Conservation (phyloP, 2,329 filamentous ascomycete genomes). For the Zymoseptoria brevis region DNA sequence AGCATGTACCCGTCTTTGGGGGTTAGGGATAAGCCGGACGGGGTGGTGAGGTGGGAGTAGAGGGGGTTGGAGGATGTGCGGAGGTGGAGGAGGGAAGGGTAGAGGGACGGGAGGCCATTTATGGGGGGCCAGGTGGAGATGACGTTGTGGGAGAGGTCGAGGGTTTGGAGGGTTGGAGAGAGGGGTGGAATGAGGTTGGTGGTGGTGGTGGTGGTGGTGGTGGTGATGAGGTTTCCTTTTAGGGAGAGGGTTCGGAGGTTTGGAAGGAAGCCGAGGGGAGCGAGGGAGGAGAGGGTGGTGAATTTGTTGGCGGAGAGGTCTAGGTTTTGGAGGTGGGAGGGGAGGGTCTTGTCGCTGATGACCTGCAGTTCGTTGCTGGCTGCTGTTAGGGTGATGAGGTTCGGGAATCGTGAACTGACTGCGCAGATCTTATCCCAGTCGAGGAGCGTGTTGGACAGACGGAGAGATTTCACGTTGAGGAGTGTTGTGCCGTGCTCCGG, state of each 20-base stretch:
- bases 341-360: slow-evolving; percentile 32
- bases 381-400: slow-evolving; percentile 46
- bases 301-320: slow-evolving; percentile 69
- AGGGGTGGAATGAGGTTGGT: slow-evolving; percentile 18
- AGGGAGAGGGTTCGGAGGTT: slow-evolving; percentile 48
- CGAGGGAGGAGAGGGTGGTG: slow-evolving; percentile 49
- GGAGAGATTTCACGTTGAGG: slow-evolving; percentile 26
- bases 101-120: slow-evolving; percentile 55
- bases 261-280: slow-evolving; percentile 52
- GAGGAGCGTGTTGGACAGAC: slow-evolving; percentile 42
- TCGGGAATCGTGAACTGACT: slow-evolving; percentile 44
- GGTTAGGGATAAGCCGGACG: slow-evolving; percentile 38
- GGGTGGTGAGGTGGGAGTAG: slow-evolving; percentile 49
- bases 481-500: not conserved
- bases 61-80: slow-evolving; percentile 82
- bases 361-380: slow-evolving; percentile 34
- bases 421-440: slow-evolving; percentile 33
- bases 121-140: slow-evolving; percentile 62
- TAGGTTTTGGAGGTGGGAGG: slow-evolving; percentile 51
- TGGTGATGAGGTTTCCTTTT: slow-evolving; percentile 65
- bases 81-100: slow-evolving; percentile 67
- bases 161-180: slow-evolving; percentile 28
- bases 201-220: slow-evolving; percentile 28
- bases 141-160: slow-evolving; percentile 41
- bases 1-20: slow-evolving; percentile 85